phyloP scores from a whole-genome alignment of 148 eudicot genomes.

The Talinum fruticosum region DNA sequence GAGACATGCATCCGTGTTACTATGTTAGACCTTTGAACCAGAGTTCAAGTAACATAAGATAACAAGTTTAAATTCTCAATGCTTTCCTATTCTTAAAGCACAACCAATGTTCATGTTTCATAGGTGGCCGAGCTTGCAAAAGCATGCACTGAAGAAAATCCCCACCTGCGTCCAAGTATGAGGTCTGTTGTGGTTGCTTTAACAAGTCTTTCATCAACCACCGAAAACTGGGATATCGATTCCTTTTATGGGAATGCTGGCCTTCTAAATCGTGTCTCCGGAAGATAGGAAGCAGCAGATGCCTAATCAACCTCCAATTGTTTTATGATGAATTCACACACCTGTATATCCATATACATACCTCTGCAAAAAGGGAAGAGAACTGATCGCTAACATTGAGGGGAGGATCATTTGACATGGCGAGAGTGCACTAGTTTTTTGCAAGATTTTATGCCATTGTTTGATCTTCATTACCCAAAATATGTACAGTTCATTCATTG shows the following conservation, averaged over 20 bases:
- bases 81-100: constrained; percentile 3
- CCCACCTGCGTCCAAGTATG: constrained; percentile 67
- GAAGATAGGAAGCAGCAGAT: constrained; percentile 38
- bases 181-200: constrained; percentile 68
- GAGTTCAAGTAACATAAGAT: neutral
- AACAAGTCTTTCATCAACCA: constrained; percentile 56
- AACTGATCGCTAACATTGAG: neutral
- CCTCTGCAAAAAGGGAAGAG: neutral
- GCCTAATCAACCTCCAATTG: neutral
- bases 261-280: constrained; percentile 51
- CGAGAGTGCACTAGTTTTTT: neutral
- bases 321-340: neutral
- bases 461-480: neutral
- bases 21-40: neutral
- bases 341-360: neutral
- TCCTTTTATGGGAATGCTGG: constrained; percentile 48
- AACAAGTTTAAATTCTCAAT: neutral
- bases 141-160: constrained; percentile 72
- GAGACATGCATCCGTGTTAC: neutral
- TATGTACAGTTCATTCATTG: neutral
- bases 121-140: constrained; percentile 68
- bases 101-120: constrained; percentile 14
- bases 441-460: neutral
- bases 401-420: neutral
- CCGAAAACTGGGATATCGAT: constrained; percentile 61